Evolutionary conservation across 805 yeast genomes (phyloP), one percentile per base, ranked within the genome.

Genomic region (Candida andamanensis): DNA sequence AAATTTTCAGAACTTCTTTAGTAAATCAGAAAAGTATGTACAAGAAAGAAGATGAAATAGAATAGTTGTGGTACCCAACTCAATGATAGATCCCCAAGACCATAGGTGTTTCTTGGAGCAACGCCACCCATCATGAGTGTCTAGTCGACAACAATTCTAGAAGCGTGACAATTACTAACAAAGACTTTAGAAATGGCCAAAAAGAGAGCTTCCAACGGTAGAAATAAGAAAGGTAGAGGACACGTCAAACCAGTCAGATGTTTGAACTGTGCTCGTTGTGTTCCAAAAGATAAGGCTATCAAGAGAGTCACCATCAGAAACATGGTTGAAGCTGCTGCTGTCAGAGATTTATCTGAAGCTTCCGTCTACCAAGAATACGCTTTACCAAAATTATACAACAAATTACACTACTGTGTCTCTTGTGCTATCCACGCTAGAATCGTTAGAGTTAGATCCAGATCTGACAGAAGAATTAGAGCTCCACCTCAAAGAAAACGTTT

Each of bases 131-230:
- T n/a, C n/a, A n/a, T n/a, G n/a, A n/a, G n/a, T n/a, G n/a, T n/a
- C n/a, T n/a, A n/a, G n/a, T n/a, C n/a, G n/a, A n/a, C n/a, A n/a
- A n/a, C n/a, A n/a, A n/a, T n/a, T n/a, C n/a, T n/a, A n/a, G n/a
- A n/a, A n/a, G n/a, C n/a, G n/a, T n/a, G n/a, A n/a, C 18, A 6
- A 19, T 30, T 52, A 54, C 57, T 55, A 55, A 52, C 58, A 39
- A 17, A 26, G 15, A n/a, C 36, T 21, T 44, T 54, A 55, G 44
- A 71, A 52, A 92, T 92, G 99, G 97, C 98, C 75, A 92, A 92
- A 86, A 92, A 92, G 97, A 90, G 99, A 89, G 87, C 97, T 74
- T 87, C 97, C 92, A 87, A 89, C 97, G 99, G 99, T 82, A 90
- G 99, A 81, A 92, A 92, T 94, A 92, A 92, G 94, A 89, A 87